A percentile compares a stretch with the other conserved stretches of the same genome.
Conservation (phyloP, 129 eudicot genomes). For the Helianthus tuberosus region DNA sequence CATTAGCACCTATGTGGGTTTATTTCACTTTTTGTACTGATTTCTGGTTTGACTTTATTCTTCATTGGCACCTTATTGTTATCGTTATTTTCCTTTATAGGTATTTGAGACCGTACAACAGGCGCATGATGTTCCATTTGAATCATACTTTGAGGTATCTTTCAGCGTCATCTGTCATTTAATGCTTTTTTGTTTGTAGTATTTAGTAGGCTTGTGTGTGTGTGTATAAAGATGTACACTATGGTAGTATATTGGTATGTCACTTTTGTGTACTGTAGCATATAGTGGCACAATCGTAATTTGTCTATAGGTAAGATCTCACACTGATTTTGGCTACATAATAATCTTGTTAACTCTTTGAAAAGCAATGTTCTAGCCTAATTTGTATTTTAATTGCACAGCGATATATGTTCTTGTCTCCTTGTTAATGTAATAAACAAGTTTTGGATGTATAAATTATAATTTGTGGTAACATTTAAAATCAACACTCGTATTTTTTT, state of each 20-base stretch:
- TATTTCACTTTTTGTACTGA: not conserved
- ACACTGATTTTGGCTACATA: slow-evolving; percentile 4
- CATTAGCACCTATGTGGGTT: not conserved
- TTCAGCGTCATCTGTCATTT: slow-evolving; percentile 22
- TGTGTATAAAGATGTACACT: not conserved
- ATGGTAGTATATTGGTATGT: not conserved
- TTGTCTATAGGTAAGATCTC: not conserved
- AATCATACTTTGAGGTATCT: slow-evolving; percentile 88
- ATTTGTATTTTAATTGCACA: not conserved
- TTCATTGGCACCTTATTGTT: not conserved
- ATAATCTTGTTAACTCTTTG: not conserved
- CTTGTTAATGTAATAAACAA: not conserved
- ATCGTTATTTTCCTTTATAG: slow-evolving; percentile 28
- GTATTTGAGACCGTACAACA: slow-evolving; percentile 96
- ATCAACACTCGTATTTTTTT: not conserved
- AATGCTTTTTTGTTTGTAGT: slow-evolving; percentile 4
- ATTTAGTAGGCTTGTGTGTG: slow-evolving; percentile 1
- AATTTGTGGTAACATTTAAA: not conserved
- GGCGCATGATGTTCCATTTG: slow-evolving; percentile 99
- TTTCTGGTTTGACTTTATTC: no score
- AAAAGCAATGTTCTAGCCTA: not conserved
- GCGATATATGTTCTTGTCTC: not conserved
- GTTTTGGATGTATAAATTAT: not conserved
- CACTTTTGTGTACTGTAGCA: not conserved
- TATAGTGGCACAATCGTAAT: no score